Evolutionary conservation across 371 early-diverging fungal species (phyloP).

Genomic region (Mortierella sp.): DNA sequence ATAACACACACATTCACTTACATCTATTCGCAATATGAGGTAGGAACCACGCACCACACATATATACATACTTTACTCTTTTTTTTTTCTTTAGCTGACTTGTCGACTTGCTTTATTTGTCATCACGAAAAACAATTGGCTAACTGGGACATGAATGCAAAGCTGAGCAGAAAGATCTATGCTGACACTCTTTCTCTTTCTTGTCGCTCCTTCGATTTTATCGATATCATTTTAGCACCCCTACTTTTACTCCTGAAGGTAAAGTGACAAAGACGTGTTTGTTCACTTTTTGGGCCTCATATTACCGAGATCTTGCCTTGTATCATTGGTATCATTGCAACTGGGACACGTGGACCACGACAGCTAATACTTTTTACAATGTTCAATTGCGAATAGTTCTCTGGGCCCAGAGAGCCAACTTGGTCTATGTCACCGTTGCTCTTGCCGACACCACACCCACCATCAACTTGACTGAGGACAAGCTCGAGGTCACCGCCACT

Average conservation of each 20-base stretch:
- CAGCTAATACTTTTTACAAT: background rate
- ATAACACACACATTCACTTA: background rate
- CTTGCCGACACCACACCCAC: conserved; percentile 80
- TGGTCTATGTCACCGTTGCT: conserved; percentile 90
- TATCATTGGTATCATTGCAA: background rate
- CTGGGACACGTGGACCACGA: background rate
- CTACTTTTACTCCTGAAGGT: conserved; percentile 52
- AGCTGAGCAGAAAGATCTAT: no score
- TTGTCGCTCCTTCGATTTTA: background rate
- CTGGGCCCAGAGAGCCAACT: conserved; percentile 93
- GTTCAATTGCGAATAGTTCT: conserved; percentile 76
- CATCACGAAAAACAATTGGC: no score
- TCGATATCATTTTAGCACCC: conserved; percentile 5
- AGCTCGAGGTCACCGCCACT: conserved; percentile 72
- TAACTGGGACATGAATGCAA: no score
- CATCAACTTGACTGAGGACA: conserved; percentile 67
- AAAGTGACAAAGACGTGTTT: background rate
- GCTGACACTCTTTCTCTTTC: background rate
- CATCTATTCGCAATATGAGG: conserved; percentile 18
- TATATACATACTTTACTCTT: no score
- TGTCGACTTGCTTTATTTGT: no score
- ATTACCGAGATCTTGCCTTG: background rate
- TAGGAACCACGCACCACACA: no score
- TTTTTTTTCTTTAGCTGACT: no score
- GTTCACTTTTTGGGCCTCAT: background rate